Evolutionary conservation across 805 yeast species (phyloP).

Genomic region (Saturnispora mendoncae): DNA sequence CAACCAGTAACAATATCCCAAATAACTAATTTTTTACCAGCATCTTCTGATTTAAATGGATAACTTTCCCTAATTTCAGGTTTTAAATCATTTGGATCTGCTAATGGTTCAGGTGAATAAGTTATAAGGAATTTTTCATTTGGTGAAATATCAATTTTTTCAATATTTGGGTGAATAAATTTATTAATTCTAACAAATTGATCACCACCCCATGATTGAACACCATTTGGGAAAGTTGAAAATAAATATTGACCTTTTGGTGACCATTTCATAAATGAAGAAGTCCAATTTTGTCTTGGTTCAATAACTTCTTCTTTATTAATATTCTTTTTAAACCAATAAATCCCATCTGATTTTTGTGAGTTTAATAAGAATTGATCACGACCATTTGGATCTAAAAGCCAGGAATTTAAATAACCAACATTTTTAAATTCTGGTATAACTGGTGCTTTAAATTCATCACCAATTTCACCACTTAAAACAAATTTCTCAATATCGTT

Average conservation of each 20-base stretch:
- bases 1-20: conserved; percentile 86
- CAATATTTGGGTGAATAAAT: conserved; percentile 82
- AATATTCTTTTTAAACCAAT: conserved; percentile 69
- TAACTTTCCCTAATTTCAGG: conserved; percentile 51
- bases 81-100: conserved; percentile 54
- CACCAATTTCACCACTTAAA: conserved; percentile 49
- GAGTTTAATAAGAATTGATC: conserved; percentile 82
- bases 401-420: conserved; percentile 84
- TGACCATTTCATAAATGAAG: conserved; percentile 80
- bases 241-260: conserved; percentile 86
- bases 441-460: conserved; percentile 61
- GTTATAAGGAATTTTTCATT: conserved; percentile 85
- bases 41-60: conserved; percentile 81
- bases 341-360: conserved; percentile 72
- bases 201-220: conserved; percentile 93
- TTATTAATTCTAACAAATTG: conserved; percentile 63
- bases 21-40: conserved; percentile 86
- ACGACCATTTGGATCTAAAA: conserved; percentile 78
- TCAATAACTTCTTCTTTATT: conserved; percentile 71
- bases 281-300: conserved; percentile 79
- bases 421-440: conserved; percentile 64
- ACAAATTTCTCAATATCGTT: conserved; percentile 77
- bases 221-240: conserved; percentile 89
- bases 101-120: conserved; percentile 77
- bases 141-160: conserved; percentile 87